Percentiles rank a stretch among this genome's conserved stretches.
Conservation (phyloP, 2,329 filamentous ascomycete species). For the Juglanconis sp. region DNA sequence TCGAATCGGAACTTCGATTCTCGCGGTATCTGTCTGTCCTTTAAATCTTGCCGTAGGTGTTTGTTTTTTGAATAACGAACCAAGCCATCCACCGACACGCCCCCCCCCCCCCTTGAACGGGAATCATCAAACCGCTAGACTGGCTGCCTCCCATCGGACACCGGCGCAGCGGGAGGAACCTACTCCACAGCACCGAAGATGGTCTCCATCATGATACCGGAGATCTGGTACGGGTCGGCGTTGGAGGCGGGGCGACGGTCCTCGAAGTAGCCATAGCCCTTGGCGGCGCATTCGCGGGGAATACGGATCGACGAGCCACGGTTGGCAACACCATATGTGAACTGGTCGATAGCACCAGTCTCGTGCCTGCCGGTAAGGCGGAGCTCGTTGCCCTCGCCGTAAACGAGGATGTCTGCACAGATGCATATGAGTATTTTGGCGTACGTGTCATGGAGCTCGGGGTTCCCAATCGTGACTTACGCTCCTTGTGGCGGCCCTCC, state of each 20-base stretch:
- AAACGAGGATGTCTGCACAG: constrained; percentile 33
- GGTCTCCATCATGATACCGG: constrained; percentile 77
- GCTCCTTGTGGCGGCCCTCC: constrained; percentile 40
- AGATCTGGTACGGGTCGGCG: constrained; percentile 79
- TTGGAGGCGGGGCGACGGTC: constrained; percentile 64
- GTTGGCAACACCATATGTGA: constrained; percentile 93
- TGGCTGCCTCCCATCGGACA: not conserved
- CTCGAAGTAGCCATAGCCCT: constrained; percentile 95
- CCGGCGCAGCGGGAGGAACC: not conserved
- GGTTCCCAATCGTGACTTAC: constrained; percentile 63
- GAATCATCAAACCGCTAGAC: constrained; percentile 11
- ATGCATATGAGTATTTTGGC: constrained; percentile 30
- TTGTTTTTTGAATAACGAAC: not conserved
- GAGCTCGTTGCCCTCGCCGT: constrained; percentile 83
- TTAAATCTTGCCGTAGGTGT: not conserved
- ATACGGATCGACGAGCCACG: constrained; percentile 93
- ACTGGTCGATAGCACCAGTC: constrained; percentile 90
- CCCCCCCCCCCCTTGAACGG: not conserved
- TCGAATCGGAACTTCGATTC: not conserved
- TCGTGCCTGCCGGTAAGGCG: constrained; percentile 93
- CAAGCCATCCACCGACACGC: not conserved
- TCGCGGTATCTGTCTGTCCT: not conserved
- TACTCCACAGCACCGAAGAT: constrained; percentile 35
- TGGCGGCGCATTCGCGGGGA: constrained; percentile 76
- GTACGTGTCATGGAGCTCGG: constrained; percentile 42